A percentile compares a stretch with the other conserved stretches of the same genome.
phyloP scores from a whole-genome alignment of 2,329 filamentous ascomycete species.

The Fusarium continuum region DNA sequence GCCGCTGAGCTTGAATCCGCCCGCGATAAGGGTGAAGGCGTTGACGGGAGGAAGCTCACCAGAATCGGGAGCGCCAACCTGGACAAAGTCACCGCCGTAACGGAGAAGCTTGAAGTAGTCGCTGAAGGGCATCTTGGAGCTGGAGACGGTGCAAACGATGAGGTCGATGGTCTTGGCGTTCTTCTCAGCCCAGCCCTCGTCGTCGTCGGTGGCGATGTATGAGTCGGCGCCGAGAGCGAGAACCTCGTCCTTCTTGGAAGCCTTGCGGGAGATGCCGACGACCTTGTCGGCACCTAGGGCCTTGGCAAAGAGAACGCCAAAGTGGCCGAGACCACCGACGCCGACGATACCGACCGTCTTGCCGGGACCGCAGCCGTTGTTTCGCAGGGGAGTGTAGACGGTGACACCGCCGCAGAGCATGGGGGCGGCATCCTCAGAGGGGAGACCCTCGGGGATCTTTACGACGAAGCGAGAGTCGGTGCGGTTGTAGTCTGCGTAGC shows the following conservation, averaged over 20 bases:
- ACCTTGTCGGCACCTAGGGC: conserved; percentile 70
- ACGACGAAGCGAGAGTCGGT: conserved; percentile 56
- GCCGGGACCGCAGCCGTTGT: conserved; percentile 70
- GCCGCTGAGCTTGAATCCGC: conserved; percentile 55
- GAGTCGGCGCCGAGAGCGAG: conserved; percentile 64
- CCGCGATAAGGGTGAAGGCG: conserved; percentile 37
- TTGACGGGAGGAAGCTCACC: conserved; percentile 39
- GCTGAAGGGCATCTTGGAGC: conserved; percentile 64
- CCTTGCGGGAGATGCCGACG: conserved; percentile 64
- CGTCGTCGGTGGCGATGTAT: conserved; percentile 54
- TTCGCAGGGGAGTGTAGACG: conserved; percentile 67
- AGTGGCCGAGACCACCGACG: conserved; percentile 73
- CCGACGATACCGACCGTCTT: conserved; percentile 74
- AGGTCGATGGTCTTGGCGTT: conserved; percentile 62
- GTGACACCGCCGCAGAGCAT: conserved; percentile 78
- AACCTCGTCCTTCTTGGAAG: conserved; percentile 63
- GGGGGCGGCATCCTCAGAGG: conserved; percentile 59
- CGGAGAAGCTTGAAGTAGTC: conserved; percentile 69
- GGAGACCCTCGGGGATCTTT: conserved; percentile 55
- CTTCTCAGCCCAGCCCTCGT: conserved; percentile 63
- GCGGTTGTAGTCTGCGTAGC: conserved; percentile 50
- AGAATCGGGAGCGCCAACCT: conserved; percentile 58
- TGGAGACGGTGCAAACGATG: conserved; percentile 67
- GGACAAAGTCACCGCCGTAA: conserved; percentile 68
- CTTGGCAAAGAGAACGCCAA: conserved; percentile 72